phyloP scores from a whole-genome alignment of 139 green algal species.

The Mychonastes homosphaera region DNA sequence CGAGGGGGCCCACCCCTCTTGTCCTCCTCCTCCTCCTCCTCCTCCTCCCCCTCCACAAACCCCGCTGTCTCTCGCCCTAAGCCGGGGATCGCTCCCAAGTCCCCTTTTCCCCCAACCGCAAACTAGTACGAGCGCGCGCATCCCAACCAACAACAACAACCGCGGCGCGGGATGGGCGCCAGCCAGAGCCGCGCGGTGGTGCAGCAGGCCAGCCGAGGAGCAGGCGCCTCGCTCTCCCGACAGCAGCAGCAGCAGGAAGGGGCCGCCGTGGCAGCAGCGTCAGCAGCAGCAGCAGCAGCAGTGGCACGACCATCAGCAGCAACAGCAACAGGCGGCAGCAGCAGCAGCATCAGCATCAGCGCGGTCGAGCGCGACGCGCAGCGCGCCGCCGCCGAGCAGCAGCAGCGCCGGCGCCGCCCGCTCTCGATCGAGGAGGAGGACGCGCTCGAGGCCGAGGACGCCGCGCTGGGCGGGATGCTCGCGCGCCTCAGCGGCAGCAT shows the following conservation, averaged over 20 bases:
- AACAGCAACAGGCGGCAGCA: background rate
- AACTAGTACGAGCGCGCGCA: background rate
- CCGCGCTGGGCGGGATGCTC: slow-evolving; percentile 1
- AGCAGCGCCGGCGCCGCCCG: background rate
- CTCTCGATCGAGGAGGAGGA: slow-evolving; percentile 13
- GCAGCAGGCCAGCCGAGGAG: background rate
- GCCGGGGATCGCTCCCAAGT: background rate
- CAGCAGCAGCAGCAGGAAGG: slow-evolving; percentile 3
- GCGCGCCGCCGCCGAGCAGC: slow-evolving; percentile 7
- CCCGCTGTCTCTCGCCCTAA: background rate
- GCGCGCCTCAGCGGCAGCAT: too few species aligned
- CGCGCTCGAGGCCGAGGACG: slow-evolving; percentile 2
- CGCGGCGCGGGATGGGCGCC: background rate
- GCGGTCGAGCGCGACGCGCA: slow-evolving; percentile 9
- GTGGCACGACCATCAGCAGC: background rate
- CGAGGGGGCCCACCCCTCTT: too few species aligned
- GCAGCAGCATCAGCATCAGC: too few species aligned
- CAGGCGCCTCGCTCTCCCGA: background rate
- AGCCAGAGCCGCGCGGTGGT: background rate
- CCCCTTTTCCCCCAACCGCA: background rate
- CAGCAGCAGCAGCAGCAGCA: slow-evolving; percentile 1
- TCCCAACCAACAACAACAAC: background rate
- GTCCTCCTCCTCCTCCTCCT: too few species aligned
- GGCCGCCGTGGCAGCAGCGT: slow-evolving; percentile 5
- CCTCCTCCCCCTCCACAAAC: too few species aligned